A percentile compares a stretch with the other conserved stretches of the same genome.
Evolutionary conservation across 2,329 filamentous ascomycete species (phyloP).

Genomic region (Sarocladium kiliense): DNA sequence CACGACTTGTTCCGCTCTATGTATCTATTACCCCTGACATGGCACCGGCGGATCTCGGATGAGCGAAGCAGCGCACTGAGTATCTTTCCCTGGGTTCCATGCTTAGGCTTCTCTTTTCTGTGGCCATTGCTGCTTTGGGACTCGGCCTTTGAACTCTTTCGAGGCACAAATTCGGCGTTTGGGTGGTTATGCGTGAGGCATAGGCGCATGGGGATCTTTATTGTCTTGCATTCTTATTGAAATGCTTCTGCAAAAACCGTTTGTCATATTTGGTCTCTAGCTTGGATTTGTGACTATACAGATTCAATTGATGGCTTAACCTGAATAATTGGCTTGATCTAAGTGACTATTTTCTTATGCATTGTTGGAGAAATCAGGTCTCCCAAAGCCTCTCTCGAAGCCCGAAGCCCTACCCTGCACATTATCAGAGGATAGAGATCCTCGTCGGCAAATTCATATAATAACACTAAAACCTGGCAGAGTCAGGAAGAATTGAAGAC

Average conservation of each 20-base stretch:
- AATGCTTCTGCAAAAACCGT: neutral
- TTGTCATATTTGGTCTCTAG: neutral
- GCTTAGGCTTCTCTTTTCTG: neutral
- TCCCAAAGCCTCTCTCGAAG: too few species aligned
- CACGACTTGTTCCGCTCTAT: slow-evolving; percentile 2
- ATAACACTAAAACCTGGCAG: too few species aligned
- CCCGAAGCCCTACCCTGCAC: too few species aligned
- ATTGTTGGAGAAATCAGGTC: neutral
- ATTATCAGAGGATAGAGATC: too few species aligned
- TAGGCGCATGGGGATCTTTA: slow-evolving; percentile 5
- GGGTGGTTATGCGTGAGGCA: slow-evolving; percentile 9
- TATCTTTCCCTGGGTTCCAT: neutral
- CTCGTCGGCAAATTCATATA: too few species aligned
- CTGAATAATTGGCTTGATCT: too few species aligned
- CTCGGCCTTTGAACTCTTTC: neutral
- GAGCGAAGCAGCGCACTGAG: neutral
- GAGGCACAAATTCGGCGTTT: slow-evolving; percentile 4
- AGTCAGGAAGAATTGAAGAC: too few species aligned
- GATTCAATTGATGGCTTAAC: neutral
- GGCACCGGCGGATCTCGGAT: slow-evolving; percentile 14
- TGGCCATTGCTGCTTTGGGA: slow-evolving; percentile 6
- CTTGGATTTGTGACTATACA: neutral
- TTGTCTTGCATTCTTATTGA: slow-evolving; percentile 2
- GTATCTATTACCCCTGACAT: slow-evolving; percentile 8
- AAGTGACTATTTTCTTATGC: neutral